phyloP scores from a whole-genome alignment of 495 filamentous ascomycete species.

The Podospora conica region DNA sequence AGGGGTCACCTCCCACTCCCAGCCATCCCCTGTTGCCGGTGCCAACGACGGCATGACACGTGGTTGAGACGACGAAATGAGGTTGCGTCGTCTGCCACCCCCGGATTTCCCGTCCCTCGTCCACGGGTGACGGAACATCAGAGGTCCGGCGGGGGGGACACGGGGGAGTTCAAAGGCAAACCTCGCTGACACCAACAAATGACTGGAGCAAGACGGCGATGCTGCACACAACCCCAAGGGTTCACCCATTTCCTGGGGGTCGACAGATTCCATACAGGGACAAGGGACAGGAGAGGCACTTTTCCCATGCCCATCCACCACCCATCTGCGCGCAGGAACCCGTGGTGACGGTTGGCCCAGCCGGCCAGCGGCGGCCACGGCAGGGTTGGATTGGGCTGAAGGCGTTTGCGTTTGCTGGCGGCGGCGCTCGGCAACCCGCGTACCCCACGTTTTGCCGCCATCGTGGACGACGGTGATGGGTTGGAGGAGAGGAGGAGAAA shows the following conservation, averaged over 20 bases:
- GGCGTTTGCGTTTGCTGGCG: neutral
- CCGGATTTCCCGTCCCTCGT: neutral
- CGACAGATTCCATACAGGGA: too few relatives aligned
- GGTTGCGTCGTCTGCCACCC: neutral
- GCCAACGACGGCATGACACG: slow-evolving; percentile 30
- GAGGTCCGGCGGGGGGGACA: neutral
- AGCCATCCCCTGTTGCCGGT: slow-evolving; percentile 10
- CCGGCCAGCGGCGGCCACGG: neutral
- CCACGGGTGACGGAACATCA: neutral
- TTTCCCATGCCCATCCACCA: neutral
- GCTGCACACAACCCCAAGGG: neutral
- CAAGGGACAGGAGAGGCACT: neutral
- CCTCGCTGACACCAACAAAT: neutral
- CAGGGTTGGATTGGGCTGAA: neutral
- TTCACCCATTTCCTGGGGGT: neutral
- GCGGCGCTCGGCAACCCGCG: neutral
- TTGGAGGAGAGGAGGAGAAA: neutral
- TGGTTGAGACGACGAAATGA: slow-evolving; percentile 20
- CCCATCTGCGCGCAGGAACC: slow-evolving; percentile 34
- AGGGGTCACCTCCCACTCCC: slow-evolving; percentile 1
- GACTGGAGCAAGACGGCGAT: neutral
- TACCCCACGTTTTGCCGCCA: neutral
- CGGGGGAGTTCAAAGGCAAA: too few relatives aligned
- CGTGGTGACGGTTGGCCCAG: slow-evolving; percentile 20
- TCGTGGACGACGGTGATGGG: neutral